phyloP scores from a whole-genome alignment of 106 monocot genomes.

The Dendrobium nobile region DNA sequence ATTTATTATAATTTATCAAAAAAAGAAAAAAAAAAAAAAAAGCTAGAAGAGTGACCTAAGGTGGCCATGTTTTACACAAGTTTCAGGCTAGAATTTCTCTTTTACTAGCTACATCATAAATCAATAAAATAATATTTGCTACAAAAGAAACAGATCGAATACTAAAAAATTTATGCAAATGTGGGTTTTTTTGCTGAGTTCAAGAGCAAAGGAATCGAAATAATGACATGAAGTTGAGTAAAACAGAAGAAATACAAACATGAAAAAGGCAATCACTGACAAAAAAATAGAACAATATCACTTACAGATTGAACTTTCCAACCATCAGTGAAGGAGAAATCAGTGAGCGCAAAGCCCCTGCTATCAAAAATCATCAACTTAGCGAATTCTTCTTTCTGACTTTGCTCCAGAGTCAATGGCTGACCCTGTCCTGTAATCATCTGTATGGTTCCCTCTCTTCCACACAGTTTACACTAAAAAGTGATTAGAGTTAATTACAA shows the following conservation, averaged over 20 bases:
- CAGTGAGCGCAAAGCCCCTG: conserved; percentile 58
- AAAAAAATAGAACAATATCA: neutral
- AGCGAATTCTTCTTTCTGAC: conserved; percentile 23
- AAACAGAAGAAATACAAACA: neutral
- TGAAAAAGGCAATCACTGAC: neutral
- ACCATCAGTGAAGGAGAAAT: conserved; percentile 46
- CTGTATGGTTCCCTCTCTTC: conserved; percentile 57
- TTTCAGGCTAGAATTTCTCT: neutral
- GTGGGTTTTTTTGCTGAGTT: neutral
- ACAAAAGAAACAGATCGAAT: neutral
- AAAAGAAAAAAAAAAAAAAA: neutral
- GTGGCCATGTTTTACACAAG: neutral
- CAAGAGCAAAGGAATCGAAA: neutral
- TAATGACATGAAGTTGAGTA: neutral
- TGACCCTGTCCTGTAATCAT: conserved; percentile 61
- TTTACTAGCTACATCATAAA: neutral
- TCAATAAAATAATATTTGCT: neutral
- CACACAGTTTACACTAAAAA: conserved; percentile 68
- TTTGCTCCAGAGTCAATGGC: conserved; percentile 45
- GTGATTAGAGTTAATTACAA: neutral
- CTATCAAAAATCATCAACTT: conserved; percentile 65
- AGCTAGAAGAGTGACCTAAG: neutral
- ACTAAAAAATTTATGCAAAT: neutral
- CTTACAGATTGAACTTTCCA: conserved; percentile 72
- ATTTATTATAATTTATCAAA: neutral